These are phyloP conservation scores for Cutaneotrichosporon spelunceum DNA, from an alignment of 1,284 basidiomycete genomes.

Conservation along the genomic window DNA sequence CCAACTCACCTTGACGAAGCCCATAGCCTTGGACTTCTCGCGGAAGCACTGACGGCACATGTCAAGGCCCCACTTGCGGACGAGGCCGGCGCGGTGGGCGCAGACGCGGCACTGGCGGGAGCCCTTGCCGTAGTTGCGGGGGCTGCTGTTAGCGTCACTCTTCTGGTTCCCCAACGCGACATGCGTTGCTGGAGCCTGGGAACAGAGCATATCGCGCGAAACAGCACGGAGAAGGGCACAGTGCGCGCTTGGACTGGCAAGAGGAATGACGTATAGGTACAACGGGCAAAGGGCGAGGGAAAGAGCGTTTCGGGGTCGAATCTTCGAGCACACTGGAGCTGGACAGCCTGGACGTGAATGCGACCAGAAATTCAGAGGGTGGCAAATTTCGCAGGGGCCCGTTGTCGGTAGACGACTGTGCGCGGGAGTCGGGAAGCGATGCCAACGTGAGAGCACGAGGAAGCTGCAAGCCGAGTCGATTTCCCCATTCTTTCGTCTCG, in stretches of 20 bases:
- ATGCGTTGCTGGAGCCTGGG: background rate
- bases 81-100: conserved; percentile 92
- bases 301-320: background rate
- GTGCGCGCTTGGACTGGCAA: background rate
- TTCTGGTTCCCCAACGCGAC: background rate
- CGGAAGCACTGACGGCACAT: conserved; percentile 94
- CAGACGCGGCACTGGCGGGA: conserved; percentile 94
- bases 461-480: too few species aligned
- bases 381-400: background rate
- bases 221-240: background rate
- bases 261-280: background rate
- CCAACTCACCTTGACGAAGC: conserved; percentile 79
- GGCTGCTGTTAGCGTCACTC: conserved; percentile 52
- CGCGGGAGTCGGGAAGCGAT: background rate
- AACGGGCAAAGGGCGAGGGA: too few species aligned
- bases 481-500: too few species aligned
- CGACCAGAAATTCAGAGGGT: background rate
- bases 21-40: conserved; percentile 85
- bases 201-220: background rate
- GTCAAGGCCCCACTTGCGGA: conserved; percentile 54
- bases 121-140: conserved; percentile 92
- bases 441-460: too few species aligned
- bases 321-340: background rate
- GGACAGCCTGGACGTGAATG: background rate
- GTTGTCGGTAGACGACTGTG: background rate